Evolutionary conservation across 768 basidiomycete genomes (phyloP).

Genomic region (Boletus reticuloceps): DNA sequence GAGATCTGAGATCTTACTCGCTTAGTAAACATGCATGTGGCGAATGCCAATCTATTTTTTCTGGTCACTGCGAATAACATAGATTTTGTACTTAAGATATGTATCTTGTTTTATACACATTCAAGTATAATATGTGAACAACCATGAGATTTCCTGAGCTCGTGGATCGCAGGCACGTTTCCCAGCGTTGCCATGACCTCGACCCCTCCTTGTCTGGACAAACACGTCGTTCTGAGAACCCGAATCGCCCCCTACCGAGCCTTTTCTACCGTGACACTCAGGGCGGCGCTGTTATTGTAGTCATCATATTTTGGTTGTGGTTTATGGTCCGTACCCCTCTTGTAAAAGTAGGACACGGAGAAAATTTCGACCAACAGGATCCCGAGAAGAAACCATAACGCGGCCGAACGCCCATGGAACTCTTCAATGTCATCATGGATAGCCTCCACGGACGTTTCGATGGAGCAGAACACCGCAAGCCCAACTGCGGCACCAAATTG

Average conservation of each 20-base stretch:
- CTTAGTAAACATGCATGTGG: too few relatives aligned
- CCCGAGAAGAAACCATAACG: conserved; percentile 45
- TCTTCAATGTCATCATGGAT: conserved; percentile 28
- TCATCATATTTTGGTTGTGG: neutral
- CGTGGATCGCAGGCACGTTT: too few relatives aligned
- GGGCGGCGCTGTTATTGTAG: neutral
- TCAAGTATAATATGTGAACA: too few relatives aligned
- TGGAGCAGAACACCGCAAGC: conserved; percentile 46
- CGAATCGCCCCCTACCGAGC: neutral
- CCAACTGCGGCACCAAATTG: conserved; percentile 54
- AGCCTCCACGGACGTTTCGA: conserved; percentile 43
- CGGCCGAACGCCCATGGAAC: conserved; percentile 42
- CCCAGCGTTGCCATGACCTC: too few relatives aligned
- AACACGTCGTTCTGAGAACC: neutral
- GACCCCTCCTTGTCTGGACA: too few relatives aligned
- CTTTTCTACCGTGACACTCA: neutral
- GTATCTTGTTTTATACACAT: too few relatives aligned
- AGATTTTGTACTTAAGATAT: too few relatives aligned
- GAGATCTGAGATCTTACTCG: too few relatives aligned
- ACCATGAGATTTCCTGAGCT: too few relatives aligned
- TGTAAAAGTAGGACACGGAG: conserved; percentile 36
- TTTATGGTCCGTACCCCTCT: conserved; percentile 12
- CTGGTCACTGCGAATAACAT: too few relatives aligned
- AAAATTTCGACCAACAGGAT: conserved; percentile 33
- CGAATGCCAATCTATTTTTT: too few relatives aligned